Evolutionary conservation across 2,329 filamentous ascomycete species (phyloP), one percentile per base, ranked within the genome.

Genomic region (Atkinsonella texensis): DNA sequence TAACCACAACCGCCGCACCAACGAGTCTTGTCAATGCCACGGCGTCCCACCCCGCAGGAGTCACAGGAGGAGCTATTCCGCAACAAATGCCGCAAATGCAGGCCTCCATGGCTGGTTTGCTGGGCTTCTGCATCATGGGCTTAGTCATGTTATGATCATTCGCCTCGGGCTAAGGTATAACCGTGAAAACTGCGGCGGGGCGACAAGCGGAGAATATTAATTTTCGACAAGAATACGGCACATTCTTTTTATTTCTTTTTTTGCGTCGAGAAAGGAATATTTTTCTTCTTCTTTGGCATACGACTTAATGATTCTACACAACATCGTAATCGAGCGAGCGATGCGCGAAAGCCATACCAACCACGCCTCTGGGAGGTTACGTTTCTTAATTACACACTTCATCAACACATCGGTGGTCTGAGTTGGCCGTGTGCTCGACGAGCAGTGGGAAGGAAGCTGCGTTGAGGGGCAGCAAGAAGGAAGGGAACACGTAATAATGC

Each of bases 61-160:
- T 63, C 17, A 63, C 64, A 12, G 66, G 63, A 17, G 65, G 64
- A 33, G 64, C 64, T 18, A 59, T 65, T 45, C 58, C 62, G 39
- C 59, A 62, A 50, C 60, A 63, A 48, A 62, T 66, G 63, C 59
- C 66, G 53, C 60, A 63, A 48, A 62, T 66, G 63, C 59, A 66
- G 54, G 57, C 58, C 45, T 68, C 66, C 47, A 62, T 65, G 54
- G 61, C 56, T 42, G 66, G 66, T 35, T 57, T 68, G n/a, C 50
- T 69, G 52, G 66, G 63, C 38, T 68, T 68, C 53, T 65, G 64
- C 55, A 64, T 67, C 56, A 62, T 68, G 59, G 62, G 65, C 17
- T 56, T 69, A 47, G 60, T 67, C 55, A 59, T 68, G 57, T 46
- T 68, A 51, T 68, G 60, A 53, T n/a, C 5, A 8, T 32, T 4